These are phyloP conservation scores for Lophiostoma macrostomum DNA, from an alignment of 495 filamentous ascomycete species.

Conservation along the genomic window DNA sequence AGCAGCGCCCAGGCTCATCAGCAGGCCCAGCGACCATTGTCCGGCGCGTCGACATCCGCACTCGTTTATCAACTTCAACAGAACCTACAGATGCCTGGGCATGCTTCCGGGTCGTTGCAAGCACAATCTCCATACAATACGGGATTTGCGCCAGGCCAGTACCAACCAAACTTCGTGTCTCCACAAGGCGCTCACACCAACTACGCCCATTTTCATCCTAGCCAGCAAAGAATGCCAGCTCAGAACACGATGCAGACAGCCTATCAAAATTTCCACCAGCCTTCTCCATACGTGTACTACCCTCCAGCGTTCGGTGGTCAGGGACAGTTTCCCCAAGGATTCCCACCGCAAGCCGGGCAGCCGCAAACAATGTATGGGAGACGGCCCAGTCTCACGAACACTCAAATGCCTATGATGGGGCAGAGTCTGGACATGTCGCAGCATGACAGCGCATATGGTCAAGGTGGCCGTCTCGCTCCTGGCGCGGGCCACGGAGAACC, in stretches of 20 bases:
- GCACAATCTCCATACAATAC: constrained; percentile 14
- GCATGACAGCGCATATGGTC: constrained; percentile 8
- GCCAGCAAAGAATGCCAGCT: constrained; percentile 23
- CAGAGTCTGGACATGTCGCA: constrained; percentile 15
- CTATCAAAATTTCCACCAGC: constrained; percentile 30
- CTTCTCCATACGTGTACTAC: constrained; percentile 33
- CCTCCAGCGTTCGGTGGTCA: constrained; percentile 24
- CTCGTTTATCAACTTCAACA: constrained; percentile 48
- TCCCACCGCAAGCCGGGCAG: constrained; percentile 8
- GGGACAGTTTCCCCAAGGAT: constrained; percentile 15
- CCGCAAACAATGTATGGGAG: constrained; percentile 16
- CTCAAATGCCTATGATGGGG: constrained; percentile 14
- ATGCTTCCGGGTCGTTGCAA: constrained; percentile 35
- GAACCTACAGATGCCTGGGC: constrained; percentile 46
- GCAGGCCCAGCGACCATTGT: constrained; percentile 19
- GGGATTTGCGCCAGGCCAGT: constrained; percentile 20
- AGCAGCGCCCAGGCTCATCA: constrained; percentile 13
- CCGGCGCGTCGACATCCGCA: constrained; percentile 41
- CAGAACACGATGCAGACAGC: constrained; percentile 21
- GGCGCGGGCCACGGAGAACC: constrained; percentile 8
- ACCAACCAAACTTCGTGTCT: constrained; percentile 34
- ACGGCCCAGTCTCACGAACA: constrained; percentile 13
- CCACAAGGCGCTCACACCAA: constrained; percentile 7
- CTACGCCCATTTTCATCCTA: constrained; percentile 14
- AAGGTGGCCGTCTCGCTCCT: constrained; percentile 2